Base-by-base conservation (phyloP, 106 monocot genomes). In the Alisma plantagoaquatica region DNA sequence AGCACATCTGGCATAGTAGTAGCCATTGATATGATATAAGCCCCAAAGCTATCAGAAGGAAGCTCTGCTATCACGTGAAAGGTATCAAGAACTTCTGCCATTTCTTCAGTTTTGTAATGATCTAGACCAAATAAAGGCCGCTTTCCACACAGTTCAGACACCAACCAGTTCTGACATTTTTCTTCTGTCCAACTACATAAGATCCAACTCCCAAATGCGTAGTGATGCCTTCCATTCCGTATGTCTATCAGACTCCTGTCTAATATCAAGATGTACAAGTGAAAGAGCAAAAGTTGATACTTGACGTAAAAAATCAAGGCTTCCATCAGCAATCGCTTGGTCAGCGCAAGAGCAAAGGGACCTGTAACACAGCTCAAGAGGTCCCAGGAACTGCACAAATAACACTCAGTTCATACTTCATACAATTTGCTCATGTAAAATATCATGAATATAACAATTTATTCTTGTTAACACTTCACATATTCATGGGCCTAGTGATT, bases 231-330 rank as follows among this genome's bases (percentile, higher is more conserved):
- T 91, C 84, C 32, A 85, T 48, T 85, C 91, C 29, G 84, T 84
- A 70, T 91, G 91, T 43, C 84, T 75, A 62, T 91, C 84, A 53
- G 91, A 91, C 73, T 91, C 91, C 73, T 91, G 91, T 67, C 91
- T 71, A 44, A 91, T 91, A 43, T 91, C 91, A 28, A 91, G 91
- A 30, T 71, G 68, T 18, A 91, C 91, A 27, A 91, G 75, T 12
- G 77, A 84, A 11, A 91, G 77, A 23, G 84, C 84, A 57, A 91
- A 91, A 29, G 81, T 91, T 41, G 85, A 92, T 49, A 86, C 91
- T 75, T 92, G 91, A 19, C 91, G 85, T 55, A 87, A 53, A 55
- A 87, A 87, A 60, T 87, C 87, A 31, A 87, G 91, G 51, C 77
- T 84, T 62, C 91, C 91, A 61, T 91, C 91, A 42, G 91, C 91